Conservation (phyloP, 768 basidiomycete genomes). For the Leccinum longicurvipes region DNA sequence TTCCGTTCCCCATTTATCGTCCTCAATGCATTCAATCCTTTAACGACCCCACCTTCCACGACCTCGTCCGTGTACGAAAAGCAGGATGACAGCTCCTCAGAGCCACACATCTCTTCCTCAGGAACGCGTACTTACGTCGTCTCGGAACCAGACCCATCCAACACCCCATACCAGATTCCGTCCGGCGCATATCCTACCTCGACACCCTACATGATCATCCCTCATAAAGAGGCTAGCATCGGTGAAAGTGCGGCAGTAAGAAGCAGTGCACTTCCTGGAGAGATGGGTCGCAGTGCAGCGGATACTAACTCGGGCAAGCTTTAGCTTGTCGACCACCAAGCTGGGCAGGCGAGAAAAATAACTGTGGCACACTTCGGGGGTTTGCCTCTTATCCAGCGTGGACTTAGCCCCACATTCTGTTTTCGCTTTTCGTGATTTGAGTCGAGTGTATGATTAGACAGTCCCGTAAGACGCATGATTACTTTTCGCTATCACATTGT, state of each 20-base stretch:
- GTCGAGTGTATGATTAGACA: constrained; percentile 25
- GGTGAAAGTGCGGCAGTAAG: constrained; percentile 48
- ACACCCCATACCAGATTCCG: constrained; percentile 65
- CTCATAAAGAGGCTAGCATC: constrained; percentile 42
- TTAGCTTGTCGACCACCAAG: constrained; percentile 41
- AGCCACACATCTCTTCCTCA: constrained; percentile 41
- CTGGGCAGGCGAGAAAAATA: constrained; percentile 48
- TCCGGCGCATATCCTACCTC: constrained; percentile 62
- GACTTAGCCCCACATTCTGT: background rate
- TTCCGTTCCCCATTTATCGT: constrained; percentile 67
- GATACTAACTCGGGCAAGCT: constrained; percentile 39
- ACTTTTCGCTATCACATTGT: background rate
- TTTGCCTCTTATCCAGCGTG: background rate
- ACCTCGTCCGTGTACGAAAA: constrained; percentile 53
- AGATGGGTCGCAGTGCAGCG: constrained; percentile 38
- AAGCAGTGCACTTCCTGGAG: constrained; percentile 41
- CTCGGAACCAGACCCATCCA: constrained; percentile 63
- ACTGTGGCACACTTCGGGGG: background rate
- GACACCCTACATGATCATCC: constrained; percentile 43
- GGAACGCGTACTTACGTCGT: constrained; percentile 69
- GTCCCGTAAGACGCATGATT: background rate
- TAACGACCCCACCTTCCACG: constrained; percentile 33
- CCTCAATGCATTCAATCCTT: constrained; percentile 40
- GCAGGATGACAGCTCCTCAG: constrained; percentile 48
- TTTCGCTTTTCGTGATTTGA: constrained; percentile 10